Evolutionary conservation across 2,329 filamentous ascomycete species (phyloP), one percentile per base, ranked within the genome.

Genomic region (Dothistroma pini): DNA sequence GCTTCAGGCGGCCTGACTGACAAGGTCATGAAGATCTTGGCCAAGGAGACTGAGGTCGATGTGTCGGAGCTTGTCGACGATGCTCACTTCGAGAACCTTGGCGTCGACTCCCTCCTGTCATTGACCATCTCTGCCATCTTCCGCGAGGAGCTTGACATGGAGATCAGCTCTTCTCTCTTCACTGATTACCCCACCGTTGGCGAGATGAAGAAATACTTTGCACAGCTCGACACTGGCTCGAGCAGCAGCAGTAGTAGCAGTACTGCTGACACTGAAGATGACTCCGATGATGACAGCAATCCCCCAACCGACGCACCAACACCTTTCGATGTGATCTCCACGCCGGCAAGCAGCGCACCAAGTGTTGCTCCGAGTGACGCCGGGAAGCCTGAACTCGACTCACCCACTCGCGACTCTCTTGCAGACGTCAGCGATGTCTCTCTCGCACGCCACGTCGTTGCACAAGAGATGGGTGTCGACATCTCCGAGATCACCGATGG

Each of bases 391-490:
- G 72, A 72, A 54, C 57, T 70, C 11, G 75, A 76, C 25, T 71
- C 70, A 6, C 67, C 66, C 9, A 66, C 69, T 12, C 73, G 75
- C 22, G 71, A 76, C 41, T 70, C 71, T 16, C 66, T 68, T 29
- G 65, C 69, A 4, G 71, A 75, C 12, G 72, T 75, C 53, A 74
- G 76, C 29, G 76, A 77, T 44, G 72, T 77, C 38, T 80, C 77
- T 56, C 67, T 81, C 49, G 80, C 80, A 21, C 77, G 79, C 59
- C 78, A 78, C 70, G 78, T 81, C 60, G 75, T 82, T 41, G 79
- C 80, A 14, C 76, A 80, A 58, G 80, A 82, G 74, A 89, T 90
- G 82, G 86, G 86, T 60, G 84, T 90, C n/a, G 84, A 87, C 25
- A 78, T 88, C 11, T 75, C 77, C 16, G 80, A 82, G 66, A 79